Conservation (phyloP, 257 asterid species). For the Rhazya stricta region DNA sequence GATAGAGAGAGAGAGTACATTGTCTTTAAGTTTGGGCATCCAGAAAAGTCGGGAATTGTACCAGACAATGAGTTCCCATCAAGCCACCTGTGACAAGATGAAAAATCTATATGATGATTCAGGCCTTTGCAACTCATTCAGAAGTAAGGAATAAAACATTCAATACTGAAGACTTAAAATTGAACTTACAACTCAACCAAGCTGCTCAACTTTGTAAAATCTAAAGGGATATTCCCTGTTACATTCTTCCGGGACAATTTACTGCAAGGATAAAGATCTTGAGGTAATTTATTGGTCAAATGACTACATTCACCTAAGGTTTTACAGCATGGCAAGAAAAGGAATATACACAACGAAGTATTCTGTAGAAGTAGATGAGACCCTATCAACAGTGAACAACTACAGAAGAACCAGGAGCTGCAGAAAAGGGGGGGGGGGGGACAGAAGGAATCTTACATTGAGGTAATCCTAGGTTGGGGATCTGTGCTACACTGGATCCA, state of each 20-base stretch:
- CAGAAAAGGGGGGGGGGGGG: neutral
- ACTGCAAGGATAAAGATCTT: constrained; percentile 34
- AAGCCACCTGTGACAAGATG: constrained; percentile 70
- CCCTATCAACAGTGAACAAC: neutral
- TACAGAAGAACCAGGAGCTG: neutral
- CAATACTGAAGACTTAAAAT: neutral
- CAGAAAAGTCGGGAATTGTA: constrained; percentile 85
- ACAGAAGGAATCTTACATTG: constrained; percentile 44
- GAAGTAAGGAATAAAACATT: neutral
- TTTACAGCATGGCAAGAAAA: neutral
- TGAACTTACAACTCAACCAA: constrained; percentile 70
- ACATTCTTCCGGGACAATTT: constrained; percentile 68
- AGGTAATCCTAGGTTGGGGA: constrained; percentile 64
- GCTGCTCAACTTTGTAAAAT: constrained; percentile 54
- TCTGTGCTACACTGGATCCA: constrained; percentile 84
- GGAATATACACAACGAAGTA: neutral
- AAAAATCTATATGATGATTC: neutral
- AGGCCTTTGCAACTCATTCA: constrained; percentile 8
- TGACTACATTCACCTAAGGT: neutral
- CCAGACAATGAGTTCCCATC: constrained; percentile 79
- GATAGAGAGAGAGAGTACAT: constrained; percentile 39
- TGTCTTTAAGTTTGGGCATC: constrained; percentile 68
- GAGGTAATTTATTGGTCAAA: neutral
- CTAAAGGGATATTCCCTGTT: constrained; percentile 56
- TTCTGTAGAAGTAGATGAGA: neutral